Evolutionary conservation across 192 early-diverging fungal genomes (phyloP), one percentile per base, ranked within the genome.

Genomic region (Spizellomyces sp.): DNA sequence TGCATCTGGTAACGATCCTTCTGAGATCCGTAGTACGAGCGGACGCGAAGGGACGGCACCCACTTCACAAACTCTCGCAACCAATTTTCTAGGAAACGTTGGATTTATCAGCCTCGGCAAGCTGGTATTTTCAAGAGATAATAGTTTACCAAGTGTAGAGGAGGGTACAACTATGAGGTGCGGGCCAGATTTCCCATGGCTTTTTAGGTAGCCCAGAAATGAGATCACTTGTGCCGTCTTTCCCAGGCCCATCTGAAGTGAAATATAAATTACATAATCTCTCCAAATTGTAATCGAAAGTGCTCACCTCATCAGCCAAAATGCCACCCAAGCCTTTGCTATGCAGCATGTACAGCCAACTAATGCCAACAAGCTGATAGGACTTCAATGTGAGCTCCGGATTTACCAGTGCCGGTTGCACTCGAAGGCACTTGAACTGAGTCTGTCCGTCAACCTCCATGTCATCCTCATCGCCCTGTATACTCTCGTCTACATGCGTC

Each of bases 141-240:
- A 36, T n/a, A 17, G 10, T 41, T 66, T 69, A 44, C 55, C 67
- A 10, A 94, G 64, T 7, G 93, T 94, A 15, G 95, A 95, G 6
- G 95, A 81, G 22, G 95, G 95, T 4, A 93, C 93, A 48, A 97
- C 81, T 10, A 97, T 81, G 41, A 97, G 66, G 73, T 90, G 90
- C 6, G 93, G 92, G 0, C 90, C 88, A 1, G 75, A 62, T 4
- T 85, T 78, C 48, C 83, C 73, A 48, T 74, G 79, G 41, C 81
- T 80, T 19, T 75, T 74, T 5, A 93, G 69, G 8, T 82, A 75
- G 7, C 78, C 90, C 43, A 97, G 58, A 66, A 95, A 95, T 36
- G 87, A 75, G 73, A 97, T 95, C 8, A 95, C 91, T 61, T 97
- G 94, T 19, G 92, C 92, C 14, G 94, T 96, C 78, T 96, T 96